Evolutionary conservation across 1,284 basidiomycete genomes (phyloP).

Genomic region (Apiotrichum sp.): DNA sequence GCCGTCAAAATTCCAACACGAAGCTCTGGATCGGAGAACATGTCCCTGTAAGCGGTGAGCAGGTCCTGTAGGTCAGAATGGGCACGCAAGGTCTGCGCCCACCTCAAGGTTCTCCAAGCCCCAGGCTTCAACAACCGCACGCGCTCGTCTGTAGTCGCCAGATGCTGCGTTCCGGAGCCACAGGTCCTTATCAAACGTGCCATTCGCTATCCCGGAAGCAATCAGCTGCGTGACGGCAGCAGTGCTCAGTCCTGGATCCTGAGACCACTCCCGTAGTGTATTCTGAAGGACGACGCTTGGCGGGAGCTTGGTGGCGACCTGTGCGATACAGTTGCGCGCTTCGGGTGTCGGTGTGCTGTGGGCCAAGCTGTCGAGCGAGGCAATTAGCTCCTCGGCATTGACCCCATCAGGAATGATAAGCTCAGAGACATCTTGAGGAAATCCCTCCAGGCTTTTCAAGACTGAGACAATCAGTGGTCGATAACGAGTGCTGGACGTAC

Average conservation of each 20-base stretch:
- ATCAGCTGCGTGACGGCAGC: conserved; percentile 1
- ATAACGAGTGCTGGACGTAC: neutral
- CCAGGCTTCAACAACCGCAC: conserved; percentile 12
- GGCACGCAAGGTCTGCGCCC: neutral
- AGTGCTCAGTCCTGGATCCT: neutral
- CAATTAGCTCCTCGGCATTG: conserved; percentile 6
- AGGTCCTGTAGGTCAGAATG: conserved; percentile 11
- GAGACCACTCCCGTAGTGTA: conserved; percentile 5
- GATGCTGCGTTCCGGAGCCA: conserved; percentile 5
- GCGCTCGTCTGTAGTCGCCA: neutral
- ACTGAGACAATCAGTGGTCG: conserved; percentile 4
- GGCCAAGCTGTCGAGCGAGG: conserved; percentile 3
- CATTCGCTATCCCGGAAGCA: neutral
- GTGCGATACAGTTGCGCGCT: conserved; percentile 12
- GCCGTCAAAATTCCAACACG: conserved; percentile 23
- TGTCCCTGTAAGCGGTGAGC: conserved; percentile 9
- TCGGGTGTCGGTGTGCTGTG: conserved; percentile 7
- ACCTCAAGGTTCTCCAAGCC: conserved; percentile 20
- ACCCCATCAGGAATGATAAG: neutral
- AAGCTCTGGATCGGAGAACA: conserved; percentile 9
- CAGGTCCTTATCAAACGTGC: conserved; percentile 5
- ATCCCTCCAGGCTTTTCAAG: conserved; percentile 14
- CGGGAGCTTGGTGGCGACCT: conserved; percentile 5
- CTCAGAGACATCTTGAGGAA: conserved; percentile 15
- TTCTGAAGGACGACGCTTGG: conserved; percentile 6